A percentile compares a stretch with the other conserved stretches of the same genome.
Evolutionary conservation across 2,329 filamentous ascomycete genomes (phyloP).

Genomic region (Pseudogymnoascus pannorum): DNA sequence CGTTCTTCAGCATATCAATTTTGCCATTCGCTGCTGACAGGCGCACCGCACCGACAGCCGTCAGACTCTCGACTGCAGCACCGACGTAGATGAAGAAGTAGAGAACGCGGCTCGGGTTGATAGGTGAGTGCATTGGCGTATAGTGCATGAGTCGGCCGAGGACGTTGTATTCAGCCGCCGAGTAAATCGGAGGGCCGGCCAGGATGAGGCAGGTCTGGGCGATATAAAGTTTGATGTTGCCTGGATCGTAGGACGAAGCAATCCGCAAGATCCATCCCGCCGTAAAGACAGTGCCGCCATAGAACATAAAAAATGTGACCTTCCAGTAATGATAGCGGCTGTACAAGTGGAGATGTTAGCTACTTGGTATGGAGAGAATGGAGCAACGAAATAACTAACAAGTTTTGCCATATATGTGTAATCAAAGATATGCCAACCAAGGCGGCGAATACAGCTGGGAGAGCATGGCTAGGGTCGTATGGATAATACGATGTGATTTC

Average conservation of each 20-base stretch:
- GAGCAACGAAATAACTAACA: constrained; percentile 19
- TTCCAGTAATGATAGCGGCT: constrained; percentile 29
- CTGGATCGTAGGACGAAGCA: constrained; percentile 26
- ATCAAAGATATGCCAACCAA: constrained; percentile 28
- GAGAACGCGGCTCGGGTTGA: constrained; percentile 31
- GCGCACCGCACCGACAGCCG: constrained; percentile 27
- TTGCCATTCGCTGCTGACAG: constrained; percentile 20
- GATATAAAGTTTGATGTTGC: constrained; percentile 28
- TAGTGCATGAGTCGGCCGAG: constrained; percentile 33
- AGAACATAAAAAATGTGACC: constrained; percentile 32
- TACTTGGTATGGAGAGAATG: neutral
- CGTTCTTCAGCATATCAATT: constrained; percentile 18
- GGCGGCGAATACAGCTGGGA: constrained; percentile 29
- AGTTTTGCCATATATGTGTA: constrained; percentile 29
- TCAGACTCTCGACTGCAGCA: constrained; percentile 29
- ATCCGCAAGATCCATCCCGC: constrained; percentile 31
- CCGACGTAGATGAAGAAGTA: constrained; percentile 32
- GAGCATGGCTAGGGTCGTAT: constrained; percentile 29
- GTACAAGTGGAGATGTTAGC: neutral
- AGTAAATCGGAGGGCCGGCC: constrained; percentile 31
- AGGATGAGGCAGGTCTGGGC: constrained; percentile 31
- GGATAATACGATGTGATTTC: constrained; percentile 17
- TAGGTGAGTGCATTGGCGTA: constrained; percentile 32
- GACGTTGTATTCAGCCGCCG: constrained; percentile 32
- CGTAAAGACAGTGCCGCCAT: constrained; percentile 31